These are phyloP conservation scores for Fusarium verticillioides DNA, from an alignment of 2,329 filamentous ascomycete species.

Conservation along the genomic window DNA sequence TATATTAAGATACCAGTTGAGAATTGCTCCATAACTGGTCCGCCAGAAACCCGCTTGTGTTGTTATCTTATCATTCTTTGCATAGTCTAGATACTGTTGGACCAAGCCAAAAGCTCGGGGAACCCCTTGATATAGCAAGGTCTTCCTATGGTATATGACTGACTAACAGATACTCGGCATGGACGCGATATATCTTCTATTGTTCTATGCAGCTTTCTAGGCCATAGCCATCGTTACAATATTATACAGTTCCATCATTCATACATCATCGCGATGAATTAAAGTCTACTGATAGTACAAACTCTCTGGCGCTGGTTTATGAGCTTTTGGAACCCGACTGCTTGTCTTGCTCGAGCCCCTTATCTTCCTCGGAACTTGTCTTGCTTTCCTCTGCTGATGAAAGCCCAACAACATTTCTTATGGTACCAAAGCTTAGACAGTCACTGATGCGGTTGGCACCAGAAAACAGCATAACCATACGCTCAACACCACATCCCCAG, in stretches of 20 bases:
- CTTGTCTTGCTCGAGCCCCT: slow-evolving; percentile 40
- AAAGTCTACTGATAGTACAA: neutral
- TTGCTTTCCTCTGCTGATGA: slow-evolving; percentile 51
- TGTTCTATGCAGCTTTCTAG: slow-evolving; percentile 24
- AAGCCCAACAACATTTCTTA: slow-evolving; percentile 73
- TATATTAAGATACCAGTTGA: slow-evolving; percentile 20
- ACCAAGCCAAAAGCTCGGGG: too few relatives aligned
- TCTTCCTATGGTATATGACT: too few relatives aligned
- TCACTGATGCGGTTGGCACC: slow-evolving; percentile 84
- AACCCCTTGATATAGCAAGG: too few relatives aligned
- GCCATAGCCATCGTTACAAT: slow-evolving; percentile 34
- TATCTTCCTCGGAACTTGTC: slow-evolving; percentile 6
- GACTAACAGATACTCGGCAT: neutral
- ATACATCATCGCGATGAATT: slow-evolving; percentile 31
- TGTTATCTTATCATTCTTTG: neutral
- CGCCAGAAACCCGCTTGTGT: neutral
- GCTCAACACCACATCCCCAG: slow-evolving; percentile 94
- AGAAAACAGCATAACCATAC: slow-evolving; percentile 90
- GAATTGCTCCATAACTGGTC: neutral
- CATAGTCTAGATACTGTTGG: neutral
- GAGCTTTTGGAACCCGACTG: slow-evolving; percentile 15
- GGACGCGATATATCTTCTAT: neutral
- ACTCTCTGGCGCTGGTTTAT: neutral
- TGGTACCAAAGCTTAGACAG: slow-evolving; percentile 86
- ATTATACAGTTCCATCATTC: slow-evolving; percentile 41